A percentile compares a stretch with the other conserved stretches of the same genome.
phyloP scores from a whole-genome alignment of 2,329 filamentous ascomycete species.

The Chrysoporthe puriensis region DNA sequence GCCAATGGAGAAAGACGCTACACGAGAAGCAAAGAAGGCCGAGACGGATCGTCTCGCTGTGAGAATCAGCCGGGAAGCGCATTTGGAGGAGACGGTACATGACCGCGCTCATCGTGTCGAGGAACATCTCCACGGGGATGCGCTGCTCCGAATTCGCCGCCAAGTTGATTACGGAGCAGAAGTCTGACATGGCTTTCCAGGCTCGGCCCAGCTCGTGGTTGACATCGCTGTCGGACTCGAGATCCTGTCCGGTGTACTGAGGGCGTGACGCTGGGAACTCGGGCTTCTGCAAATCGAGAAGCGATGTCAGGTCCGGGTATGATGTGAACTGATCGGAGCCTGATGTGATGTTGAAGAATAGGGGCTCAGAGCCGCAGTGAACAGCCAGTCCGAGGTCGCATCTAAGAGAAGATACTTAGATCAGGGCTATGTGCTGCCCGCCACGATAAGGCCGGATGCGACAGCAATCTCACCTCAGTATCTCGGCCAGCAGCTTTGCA shows the following conservation, averaged over 20 bases:
- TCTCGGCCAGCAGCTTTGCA: slow-evolving; percentile 41
- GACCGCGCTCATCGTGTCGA: slow-evolving; percentile 41
- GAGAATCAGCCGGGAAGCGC: slow-evolving; percentile 34
- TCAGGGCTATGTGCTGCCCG: background rate
- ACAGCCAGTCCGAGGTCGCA: slow-evolving; percentile 17
- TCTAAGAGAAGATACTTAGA: background rate
- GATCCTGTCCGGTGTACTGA: slow-evolving; percentile 11
- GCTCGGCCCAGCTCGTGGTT: slow-evolving; percentile 28
- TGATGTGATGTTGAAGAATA: slow-evolving; percentile 6
- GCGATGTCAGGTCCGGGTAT: background rate
- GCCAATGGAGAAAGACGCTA: slow-evolving; percentile 45
- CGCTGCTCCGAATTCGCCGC: slow-evolving; percentile 26
- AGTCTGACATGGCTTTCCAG: slow-evolving; percentile 32
- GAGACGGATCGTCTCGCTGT: slow-evolving; percentile 43
- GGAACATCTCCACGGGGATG: slow-evolving; percentile 30
- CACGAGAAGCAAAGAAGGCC: slow-evolving; percentile 43
- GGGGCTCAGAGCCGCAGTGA: background rate
- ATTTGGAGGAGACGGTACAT: slow-evolving; percentile 45
- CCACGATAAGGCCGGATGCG: too few relatives aligned
- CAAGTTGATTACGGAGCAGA: slow-evolving; percentile 33
- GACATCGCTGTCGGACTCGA: too few relatives aligned
- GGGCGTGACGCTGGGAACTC: background rate
- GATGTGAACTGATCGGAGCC: background rate
- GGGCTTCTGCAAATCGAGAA: background rate
- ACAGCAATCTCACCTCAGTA: slow-evolving; percentile 35